Percentiles rank a stretch among this genome's conserved stretches.
Conservation (phyloP, 2,329 filamentous ascomycete species). For the Sporothrix pallida region DNA sequence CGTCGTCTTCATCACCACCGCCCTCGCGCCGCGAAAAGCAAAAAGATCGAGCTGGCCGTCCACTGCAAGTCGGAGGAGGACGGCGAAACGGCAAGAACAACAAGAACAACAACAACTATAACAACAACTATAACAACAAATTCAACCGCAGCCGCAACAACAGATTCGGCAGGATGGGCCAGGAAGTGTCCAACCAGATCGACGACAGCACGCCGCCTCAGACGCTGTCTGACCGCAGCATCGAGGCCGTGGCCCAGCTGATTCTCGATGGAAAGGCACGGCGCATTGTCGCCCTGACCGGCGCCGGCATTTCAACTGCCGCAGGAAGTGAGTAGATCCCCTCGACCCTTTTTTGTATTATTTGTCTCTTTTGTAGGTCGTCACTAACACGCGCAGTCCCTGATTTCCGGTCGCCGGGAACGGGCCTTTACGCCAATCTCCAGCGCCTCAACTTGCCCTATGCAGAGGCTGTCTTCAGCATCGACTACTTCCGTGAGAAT, state of each 20-base stretch:
- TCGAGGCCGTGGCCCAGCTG: constrained; percentile 78
- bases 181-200: constrained; percentile 74
- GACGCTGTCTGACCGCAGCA: constrained; percentile 69
- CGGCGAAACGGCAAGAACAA: neutral
- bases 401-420: constrained; percentile 92
- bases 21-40: constrained; percentile 32
- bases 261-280: constrained; percentile 72
- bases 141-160: neutral
- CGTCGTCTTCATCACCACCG: constrained; percentile 30
- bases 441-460: constrained; percentile 83
- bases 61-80: constrained; percentile 23
- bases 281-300: constrained; percentile 85
- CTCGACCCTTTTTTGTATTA: neutral
- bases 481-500: constrained; percentile 82
- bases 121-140: constrained; percentile 4
- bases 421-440: constrained; percentile 92
- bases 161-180: constrained; percentile 71
- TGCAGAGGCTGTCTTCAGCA: constrained; percentile 93
- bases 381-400: constrained; percentile 62
- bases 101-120: neutral
- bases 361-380: neutral
- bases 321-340: constrained; percentile 60
- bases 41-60: constrained; percentile 18
- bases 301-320: constrained; percentile 83
- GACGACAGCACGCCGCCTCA: constrained; percentile 67